Evolutionary conservation across 1,284 basidiomycete species (phyloP).

Genomic region (Fistulinella staudtii): DNA sequence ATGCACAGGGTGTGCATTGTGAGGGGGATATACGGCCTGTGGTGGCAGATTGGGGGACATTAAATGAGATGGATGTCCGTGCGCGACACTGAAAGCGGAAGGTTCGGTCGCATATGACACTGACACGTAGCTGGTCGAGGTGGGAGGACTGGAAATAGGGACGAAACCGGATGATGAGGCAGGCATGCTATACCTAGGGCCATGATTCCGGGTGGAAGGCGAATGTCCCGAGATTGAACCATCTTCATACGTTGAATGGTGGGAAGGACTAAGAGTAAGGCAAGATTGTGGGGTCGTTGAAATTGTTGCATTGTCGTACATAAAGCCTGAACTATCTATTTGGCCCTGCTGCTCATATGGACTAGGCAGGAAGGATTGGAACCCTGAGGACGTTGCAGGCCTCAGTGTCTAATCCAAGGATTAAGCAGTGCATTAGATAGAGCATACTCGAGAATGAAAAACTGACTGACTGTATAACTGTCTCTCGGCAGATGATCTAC

Average conservation of each 20-base stretch:
- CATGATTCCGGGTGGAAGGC: constrained; percentile 39
- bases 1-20: constrained; percentile 35
- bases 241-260: constrained; percentile 57
- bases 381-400: constrained; percentile 40
- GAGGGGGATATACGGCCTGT: constrained; percentile 24
- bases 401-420: constrained; percentile 36
- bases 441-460: background rate
- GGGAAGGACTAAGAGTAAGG: constrained; percentile 37
- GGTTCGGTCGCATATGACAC: constrained; percentile 45
- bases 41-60: constrained; percentile 19
- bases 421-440: constrained; percentile 24
- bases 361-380: constrained; percentile 29
- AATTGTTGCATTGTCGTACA: constrained; percentile 37
- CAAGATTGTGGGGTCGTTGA: constrained; percentile 36
- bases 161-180: constrained; percentile 66
- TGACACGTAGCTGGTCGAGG: constrained; percentile 22
- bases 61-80: constrained; percentile 35
- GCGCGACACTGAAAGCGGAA: constrained; percentile 41
- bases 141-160: constrained; percentile 36
- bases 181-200: constrained; percentile 65
- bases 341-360: constrained; percentile 28
- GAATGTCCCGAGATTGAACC: constrained; percentile 27
- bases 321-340: constrained; percentile 19
- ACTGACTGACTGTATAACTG: constrained; percentile 57
- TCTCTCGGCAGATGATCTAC: constrained; percentile 50